Percentiles rank a stretch among this genome's conserved stretches.
Conservation (phyloP, 2,329 filamentous ascomycete species). For the Colletotrichum sublineola region DNA sequence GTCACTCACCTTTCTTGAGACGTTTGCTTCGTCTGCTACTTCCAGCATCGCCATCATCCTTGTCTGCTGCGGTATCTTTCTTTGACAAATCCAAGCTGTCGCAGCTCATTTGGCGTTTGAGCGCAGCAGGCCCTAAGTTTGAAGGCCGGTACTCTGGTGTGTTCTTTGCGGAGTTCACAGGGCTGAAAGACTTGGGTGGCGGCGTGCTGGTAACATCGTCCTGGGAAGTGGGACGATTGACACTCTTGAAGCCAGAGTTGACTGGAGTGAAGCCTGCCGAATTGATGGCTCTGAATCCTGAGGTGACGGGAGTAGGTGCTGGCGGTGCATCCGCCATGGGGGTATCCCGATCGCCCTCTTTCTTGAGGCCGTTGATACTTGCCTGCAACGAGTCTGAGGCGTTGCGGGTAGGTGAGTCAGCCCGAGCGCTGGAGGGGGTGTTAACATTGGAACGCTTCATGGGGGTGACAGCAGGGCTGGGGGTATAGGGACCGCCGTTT, state of each 20-base stretch:
- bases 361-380: conserved; percentile 60
- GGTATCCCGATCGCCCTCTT: conserved; percentile 62
- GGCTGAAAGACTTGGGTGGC: conserved; percentile 71
- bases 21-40: conserved; percentile 88
- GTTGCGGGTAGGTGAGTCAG: conserved; percentile 75
- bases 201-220: conserved; percentile 70
- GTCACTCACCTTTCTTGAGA: conserved; percentile 76
- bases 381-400: conserved; percentile 67
- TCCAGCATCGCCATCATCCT: conserved; percentile 73
- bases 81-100: conserved; percentile 64
- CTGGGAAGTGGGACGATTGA: conserved; percentile 64
- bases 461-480: conserved; percentile 77
- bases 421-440: conserved; percentile 69
- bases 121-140: conserved; percentile 64
- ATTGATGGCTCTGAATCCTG: conserved; percentile 72
- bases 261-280: conserved; percentile 79
- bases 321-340: conserved; percentile 62
- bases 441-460: conserved; percentile 74
- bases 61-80: conserved; percentile 62
- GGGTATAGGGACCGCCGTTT: conserved; percentile 91
- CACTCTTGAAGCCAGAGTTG: conserved; percentile 76
- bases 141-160: conserved; percentile 75
- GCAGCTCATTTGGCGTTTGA: conserved; percentile 83
- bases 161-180: conserved; percentile 72
- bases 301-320: conserved; percentile 56